Conservation (phyloP, 345 rosid species). For the Eucalyptus rudis region DNA sequence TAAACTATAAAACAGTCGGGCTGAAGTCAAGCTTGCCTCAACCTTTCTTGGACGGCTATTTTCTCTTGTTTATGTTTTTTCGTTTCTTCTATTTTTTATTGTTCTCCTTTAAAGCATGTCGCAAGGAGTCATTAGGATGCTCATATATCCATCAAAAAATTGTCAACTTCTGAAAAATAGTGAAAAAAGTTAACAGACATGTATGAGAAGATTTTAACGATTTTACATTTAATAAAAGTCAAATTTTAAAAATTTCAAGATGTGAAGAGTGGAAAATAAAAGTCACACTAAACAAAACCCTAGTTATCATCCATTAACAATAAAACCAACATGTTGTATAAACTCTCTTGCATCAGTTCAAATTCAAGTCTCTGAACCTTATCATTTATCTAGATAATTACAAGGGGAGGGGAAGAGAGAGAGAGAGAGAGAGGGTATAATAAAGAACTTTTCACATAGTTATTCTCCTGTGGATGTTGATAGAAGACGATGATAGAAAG, state of each 20-base stretch:
- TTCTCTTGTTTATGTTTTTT: not conserved
- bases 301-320: not conserved
- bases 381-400: not conserved
- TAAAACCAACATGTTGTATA: not conserved
- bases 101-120: not conserved
- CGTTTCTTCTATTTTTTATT: not conserved
- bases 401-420: too few species aligned
- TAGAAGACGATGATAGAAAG: accelerated
- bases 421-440: too few species aligned
- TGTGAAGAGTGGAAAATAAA: not conserved
- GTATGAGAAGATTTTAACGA: not conserved
- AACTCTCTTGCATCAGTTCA: not conserved
- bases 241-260: not conserved
- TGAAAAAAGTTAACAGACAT: not conserved
- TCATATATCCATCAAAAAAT: not conserved
- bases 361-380: not conserved
- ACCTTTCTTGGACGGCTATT: not conserved
- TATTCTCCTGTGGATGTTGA: accelerated
- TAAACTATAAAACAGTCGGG: not conserved
- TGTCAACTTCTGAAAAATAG: not conserved
- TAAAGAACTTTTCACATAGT: not conserved
- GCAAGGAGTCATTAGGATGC: not conserved
- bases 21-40: not conserved
- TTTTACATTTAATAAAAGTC: too few species aligned
- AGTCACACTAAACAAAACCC: not conserved